Conservation (phyloP, 2,329 filamentous ascomycete genomes). For the Aaosphaeria pasadenensis region DNA sequence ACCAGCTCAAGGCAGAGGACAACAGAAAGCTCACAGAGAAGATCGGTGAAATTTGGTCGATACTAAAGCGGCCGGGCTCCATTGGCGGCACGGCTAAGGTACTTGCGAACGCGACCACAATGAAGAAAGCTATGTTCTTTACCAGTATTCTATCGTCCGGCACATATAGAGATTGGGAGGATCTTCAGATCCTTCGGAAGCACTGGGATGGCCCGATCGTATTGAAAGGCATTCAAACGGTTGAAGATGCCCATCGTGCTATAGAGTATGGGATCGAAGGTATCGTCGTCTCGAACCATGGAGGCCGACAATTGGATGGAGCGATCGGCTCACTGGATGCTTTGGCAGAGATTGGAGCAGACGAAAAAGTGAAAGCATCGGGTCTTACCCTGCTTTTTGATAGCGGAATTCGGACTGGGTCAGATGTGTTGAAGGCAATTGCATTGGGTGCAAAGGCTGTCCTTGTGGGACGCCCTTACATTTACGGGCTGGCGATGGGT, state of each 20-base stretch:
- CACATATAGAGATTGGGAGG: conserved; percentile 32
- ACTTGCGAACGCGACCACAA: conserved; percentile 26
- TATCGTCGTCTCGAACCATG: conserved; percentile 39
- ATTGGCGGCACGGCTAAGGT: conserved; percentile 30
- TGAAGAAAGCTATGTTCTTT: conserved; percentile 38
- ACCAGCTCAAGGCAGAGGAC: conserved; percentile 30
- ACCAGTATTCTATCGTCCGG: conserved; percentile 33
- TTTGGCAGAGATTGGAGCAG: conserved; percentile 33
- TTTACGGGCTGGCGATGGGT: conserved; percentile 36
- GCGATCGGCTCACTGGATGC: conserved; percentile 33
- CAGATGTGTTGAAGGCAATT: conserved; percentile 36
- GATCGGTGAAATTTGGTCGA: conserved; percentile 34
- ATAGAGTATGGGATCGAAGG: conserved; percentile 35
- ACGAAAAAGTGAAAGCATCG: conserved; percentile 28
- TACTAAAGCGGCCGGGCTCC: conserved; percentile 35
- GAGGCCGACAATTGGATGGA: conserved; percentile 36
- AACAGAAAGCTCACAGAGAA: conserved; percentile 28
- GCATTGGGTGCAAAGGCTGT: conserved; percentile 37
- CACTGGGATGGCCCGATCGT: conserved; percentile 39
- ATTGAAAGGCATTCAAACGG: conserved; percentile 38
- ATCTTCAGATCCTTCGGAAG: conserved; percentile 28
- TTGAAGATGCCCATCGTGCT: conserved; percentile 34
- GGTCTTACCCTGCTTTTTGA: conserved; percentile 34
- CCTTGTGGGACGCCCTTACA: conserved; percentile 33
- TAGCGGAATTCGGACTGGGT: conserved; percentile 33